Conservation (phyloP, 345 rosid species). For the Physaria fendleri region DNA sequence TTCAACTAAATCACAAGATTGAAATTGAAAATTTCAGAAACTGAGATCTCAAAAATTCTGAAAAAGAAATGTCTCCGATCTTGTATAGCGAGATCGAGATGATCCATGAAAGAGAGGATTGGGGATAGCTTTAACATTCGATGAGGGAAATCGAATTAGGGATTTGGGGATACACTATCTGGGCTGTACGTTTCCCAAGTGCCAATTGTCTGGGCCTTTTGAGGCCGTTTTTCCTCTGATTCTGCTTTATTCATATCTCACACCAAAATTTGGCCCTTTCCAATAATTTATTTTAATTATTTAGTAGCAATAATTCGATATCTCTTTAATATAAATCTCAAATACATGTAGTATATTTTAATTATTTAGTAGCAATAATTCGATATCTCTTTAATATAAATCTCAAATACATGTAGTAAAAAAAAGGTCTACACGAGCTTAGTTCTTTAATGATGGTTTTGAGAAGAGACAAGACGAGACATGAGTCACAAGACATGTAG, state of each 20-base stretch:
- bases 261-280: conserved; percentile 12
- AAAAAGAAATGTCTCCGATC: no score
- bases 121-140: no score
- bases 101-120: no score
- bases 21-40: no score
- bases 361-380: neutral
- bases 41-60: no score
- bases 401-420: conserved; percentile 10
- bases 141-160: no score
- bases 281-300: neutral
- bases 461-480: conserved; percentile 28
- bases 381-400: neutral
- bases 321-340: conserved; percentile 2
- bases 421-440: conserved; percentile 24
- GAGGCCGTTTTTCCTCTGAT: no score
- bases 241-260: neutral
- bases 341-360: neutral
- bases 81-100: no score
- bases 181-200: no score
- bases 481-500: conserved; percentile 30
- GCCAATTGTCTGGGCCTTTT: no score
- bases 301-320: neutral
- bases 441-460: conserved; percentile 25
- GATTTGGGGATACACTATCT: no score
- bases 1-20: no score